Base-by-base conservation (phyloP, 2,329 filamentous ascomycete genomes). In the Pseudocercospora cruenta region DNA sequence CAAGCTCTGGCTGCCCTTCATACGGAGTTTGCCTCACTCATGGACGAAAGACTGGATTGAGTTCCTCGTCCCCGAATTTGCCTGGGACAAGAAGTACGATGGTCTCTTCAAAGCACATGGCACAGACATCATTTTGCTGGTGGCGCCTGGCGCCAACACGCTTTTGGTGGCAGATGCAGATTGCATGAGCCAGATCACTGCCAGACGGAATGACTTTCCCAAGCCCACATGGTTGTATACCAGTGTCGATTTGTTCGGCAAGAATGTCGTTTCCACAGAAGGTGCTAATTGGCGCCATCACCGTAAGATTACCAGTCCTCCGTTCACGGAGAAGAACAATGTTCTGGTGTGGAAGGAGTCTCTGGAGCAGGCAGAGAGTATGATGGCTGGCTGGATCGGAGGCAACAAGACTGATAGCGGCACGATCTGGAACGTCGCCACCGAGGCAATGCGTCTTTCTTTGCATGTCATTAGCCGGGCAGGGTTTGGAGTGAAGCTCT, bases 291-390 rank as follows among this genome's bases (percentile, higher is more conserved):
- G 91, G 91, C 88, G 88, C 33, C 84, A 86, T 78, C 91, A 94
- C 76, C 86, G 91, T 67, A 92, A 91, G 78, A 85, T 89, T 51
- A 90, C 88, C 0, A 86, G 88, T 28, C 87, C 90, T 0, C 87
- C 87, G 3, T 94, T 94, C 78, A 92, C 90, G 64, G 91, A 94
- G 80, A 88, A 85, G 79, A 94, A 92, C 76, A 89, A 91, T 64
- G 82, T 84, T 14, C 76, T 91, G 26, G 88, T 91, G 1, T 92
- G 89, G 77, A 80, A 79, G 8, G 88, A 91, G 75, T 83, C 85
- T 1, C 80, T 90, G 63, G 79, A 82, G 64, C 91, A 94, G 79
- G 86, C 90, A 0, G 80, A 85, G 67, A 83, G 84, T 12, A 85
- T 92, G 85, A 73, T 91, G 31, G 76, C 78, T 39, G 81, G 83